Evolutionary conservation across 2,329 filamentous ascomycete genomes (phyloP).

Genomic region (Amphichorda felina): DNA sequence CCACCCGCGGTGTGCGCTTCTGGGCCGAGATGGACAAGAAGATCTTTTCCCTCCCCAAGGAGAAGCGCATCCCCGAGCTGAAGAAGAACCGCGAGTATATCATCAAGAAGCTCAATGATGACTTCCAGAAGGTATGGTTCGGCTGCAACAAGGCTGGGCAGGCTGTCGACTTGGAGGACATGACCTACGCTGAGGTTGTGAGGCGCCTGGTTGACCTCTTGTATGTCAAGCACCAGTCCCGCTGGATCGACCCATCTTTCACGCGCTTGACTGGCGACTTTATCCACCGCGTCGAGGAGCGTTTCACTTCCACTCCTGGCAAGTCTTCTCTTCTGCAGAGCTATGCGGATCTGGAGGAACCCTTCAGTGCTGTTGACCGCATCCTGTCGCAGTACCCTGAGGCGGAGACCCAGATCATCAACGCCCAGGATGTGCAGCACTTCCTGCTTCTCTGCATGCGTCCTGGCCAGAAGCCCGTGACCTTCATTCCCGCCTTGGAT

Average conservation of each 20-base stretch:
- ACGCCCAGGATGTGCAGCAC: conserved; percentile 95
- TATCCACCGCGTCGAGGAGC: conserved; percentile 92
- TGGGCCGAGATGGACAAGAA: conserved; percentile 99
- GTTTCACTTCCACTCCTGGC: conserved; percentile 64
- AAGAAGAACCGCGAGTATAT: conserved; percentile 85
- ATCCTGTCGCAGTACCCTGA: conserved; percentile 79
- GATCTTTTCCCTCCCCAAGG: conserved; percentile 93
- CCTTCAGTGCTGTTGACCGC: conserved; percentile 64
- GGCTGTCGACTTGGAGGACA: conserved; percentile 82
- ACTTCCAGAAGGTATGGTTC: conserved; percentile 97
- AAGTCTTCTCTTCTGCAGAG: conserved; percentile 78
- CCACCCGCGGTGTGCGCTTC: conserved; percentile 88
- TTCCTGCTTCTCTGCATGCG: conserved; percentile 89
- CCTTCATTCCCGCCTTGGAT: conserved; percentile 90
- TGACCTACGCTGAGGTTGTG: conserved; percentile 87
- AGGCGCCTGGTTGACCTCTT: conserved; percentile 81
- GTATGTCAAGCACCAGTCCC: conserved; percentile 79
- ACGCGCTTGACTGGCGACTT: conserved; percentile 83
- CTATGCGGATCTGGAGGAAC: conserved; percentile 77
- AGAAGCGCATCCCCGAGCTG: conserved; percentile 78
- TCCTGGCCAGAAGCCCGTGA: conserved; percentile 88
- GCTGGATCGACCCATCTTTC: conserved; percentile 85
- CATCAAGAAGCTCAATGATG: conserved; percentile 89
- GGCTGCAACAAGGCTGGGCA: conserved; percentile 71
- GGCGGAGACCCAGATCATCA: conserved; percentile 83